These are phyloP conservation scores for Daucus carota DNA, from an alignment of 129 eudicot genomes.

Conservation along the genomic window DH1_v3.0 NC_030384.2:43720001-43720500, in stretches of 20 bases:
- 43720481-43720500: slow-evolving; percentile 95
- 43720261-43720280: slow-evolving; percentile 90
- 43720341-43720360: neutral
- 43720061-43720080: slow-evolving; percentile 99
- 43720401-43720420: slow-evolving; percentile 90
- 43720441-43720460: slow-evolving; percentile 54
- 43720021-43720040: slow-evolving; percentile 90
- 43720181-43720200: neutral
- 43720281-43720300: slow-evolving; percentile 73
- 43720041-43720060: slow-evolving; percentile 96
- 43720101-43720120: too few species aligned
- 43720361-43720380: neutral
- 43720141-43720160: neutral
- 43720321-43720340: neutral
- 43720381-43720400: slow-evolving; percentile 88
- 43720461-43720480: slow-evolving; percentile 78
- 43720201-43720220: slow-evolving; percentile 95
- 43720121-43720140: neutral
- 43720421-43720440: slow-evolving; percentile 97
- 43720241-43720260: slow-evolving; percentile 92
- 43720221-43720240: slow-evolving; percentile 75
- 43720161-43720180: slow-evolving; percentile 9
- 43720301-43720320: neutral
- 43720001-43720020: slow-evolving; percentile 82
- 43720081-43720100: slow-evolving; percentile 97